Evolutionary conservation across 768 basidiomycete genomes (phyloP), one percentile per base, ranked within the genome.

Genomic region (Leccinum boreale): DNA sequence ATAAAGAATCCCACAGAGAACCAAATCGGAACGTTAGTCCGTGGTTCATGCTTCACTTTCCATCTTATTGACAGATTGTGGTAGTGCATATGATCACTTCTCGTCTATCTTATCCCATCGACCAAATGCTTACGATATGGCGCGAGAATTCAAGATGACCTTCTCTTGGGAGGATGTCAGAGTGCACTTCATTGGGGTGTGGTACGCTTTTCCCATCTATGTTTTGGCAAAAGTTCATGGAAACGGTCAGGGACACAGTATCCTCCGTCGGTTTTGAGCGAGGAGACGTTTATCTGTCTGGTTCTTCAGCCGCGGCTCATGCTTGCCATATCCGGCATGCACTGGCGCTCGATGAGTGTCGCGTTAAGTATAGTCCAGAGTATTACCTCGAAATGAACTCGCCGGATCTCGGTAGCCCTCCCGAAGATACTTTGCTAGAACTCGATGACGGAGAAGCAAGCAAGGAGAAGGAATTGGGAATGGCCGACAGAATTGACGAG

Each of bases 251-350:
- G 83, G 85, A 87, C 58, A 86, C 85, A 2, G 85, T 87, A 7
- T 78, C 80, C 42, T 85, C 84, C 0, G 83, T 86, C 23, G 84
- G 84, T 11, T 50, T 83, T 42, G 74, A 85, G 54, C 77, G 57
- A 42, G 60, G 79, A 2, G 75, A 75, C 36, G 70, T 79, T 5
- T 66, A 62, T 23, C 74, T 85, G 1, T 85, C 85, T 0, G 86
- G 85, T 63, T 80, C 80, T 0, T 78, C 75, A 4, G 81, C 79
- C 14, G 82, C 83, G 55, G 79, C 75, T 8, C 79, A 80, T 55
- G 80, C 85, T 39, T 75, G 75, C 4, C 78, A 79, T 14, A 85
- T 87, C 71, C 77, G 86, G 9, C 85, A 88, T 56, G 85, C 84
- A 1, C 65, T 87, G n/a, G 69, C 85, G 0, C 77, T 88, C 21